Base-by-base conservation (phyloP, 768 basidiomycete species). In the Termitomyces sp. region DNA sequence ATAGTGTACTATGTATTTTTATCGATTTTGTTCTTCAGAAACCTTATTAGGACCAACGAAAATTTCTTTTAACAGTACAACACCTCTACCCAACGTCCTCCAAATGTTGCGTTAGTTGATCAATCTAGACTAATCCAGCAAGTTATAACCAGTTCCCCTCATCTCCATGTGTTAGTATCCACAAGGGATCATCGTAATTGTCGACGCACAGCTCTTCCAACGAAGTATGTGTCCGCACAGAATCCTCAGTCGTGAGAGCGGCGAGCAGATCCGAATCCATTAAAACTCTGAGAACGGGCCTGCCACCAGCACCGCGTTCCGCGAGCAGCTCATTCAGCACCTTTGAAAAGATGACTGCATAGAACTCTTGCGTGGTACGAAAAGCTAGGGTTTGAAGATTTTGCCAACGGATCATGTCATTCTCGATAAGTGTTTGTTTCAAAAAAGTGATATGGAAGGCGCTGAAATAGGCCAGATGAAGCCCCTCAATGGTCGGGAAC, bases 101-200 rank as follows among this genome's bases (percentile, higher is more conserved):
- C 8, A 9, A 12, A 21, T n/a, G 17, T 35, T 35, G 35, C 12
- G 12, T 3, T 35, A 35, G 31, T 33, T 33, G 31, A 33, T 30
- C 30, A 30, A 30, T 30, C 7, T 30, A 4, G 7, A 30, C 7
- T 23, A 23, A 2, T 23, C 1, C 23, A 23, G 23, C 23, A 23
- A 41, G 40, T 42, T 4, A 52, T 8, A n/a, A 7, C 28, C 52
- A 50, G 23, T 48, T 53, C 14, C 12, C 54, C 2, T 46, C 54
- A 38, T 59, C 52, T 31, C 53, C 45, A 31, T 68, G 59, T 1
- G 57, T 55, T 40, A 64, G 62, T 4, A 62, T 65, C 70, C 71
- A 72, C 68, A 70, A 71, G 46, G 63, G 65, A 56, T 74, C 71
- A 9, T 56, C 41, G 47, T 70, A 72, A 45, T 68, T 70, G 9